Evolutionary conservation across 768 basidiomycete species (phyloP), one percentile per base, ranked within the genome.

Genomic region (Gymnopilus dilepis): DNA sequence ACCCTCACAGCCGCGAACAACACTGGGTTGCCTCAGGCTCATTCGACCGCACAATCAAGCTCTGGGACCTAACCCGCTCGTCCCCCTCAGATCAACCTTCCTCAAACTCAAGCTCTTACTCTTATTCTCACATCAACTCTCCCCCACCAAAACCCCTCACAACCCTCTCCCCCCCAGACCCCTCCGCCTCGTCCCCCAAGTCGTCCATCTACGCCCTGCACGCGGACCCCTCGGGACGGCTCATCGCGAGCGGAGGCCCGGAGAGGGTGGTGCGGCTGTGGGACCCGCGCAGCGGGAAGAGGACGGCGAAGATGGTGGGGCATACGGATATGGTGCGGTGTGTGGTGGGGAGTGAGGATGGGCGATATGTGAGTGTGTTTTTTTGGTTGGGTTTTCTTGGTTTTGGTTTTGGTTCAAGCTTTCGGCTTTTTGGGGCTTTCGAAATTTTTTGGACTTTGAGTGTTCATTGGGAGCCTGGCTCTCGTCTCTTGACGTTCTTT

Each of bases 21-120:
- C 86, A 86, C 53, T 97, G 94, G 93, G 82, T 97, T 43, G 92
- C 94, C 4, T 95, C 93, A 5, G 97, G 95, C 6, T 97, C 95
- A 0, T 94, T 99, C 67, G 97, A 99, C 78, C 84, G 94, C 7
- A 92, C 91, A 0, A 89, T 99, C 73, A 95, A 95, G 70, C 81
- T 98, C 2, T 99, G 97, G 97, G 97, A 99, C 69, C 80, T 96
- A 19, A 78, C 76, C 17, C 78, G 84, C 34, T 72, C 47, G 17
- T 31, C 47, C 30, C 31, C 47, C 28, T n/a, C 34, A 2, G 3
- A 2, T 28, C 28, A 6, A 30, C 26, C 28, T 6, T 71, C 65
- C 65, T 56, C 47, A 4, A 15, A 24, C 28, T 48, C 47, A 13
- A 17, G 24, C 28, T 6, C 47, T 28, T 48, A 24, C 26, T 31